phyloP scores from a whole-genome alignment of 352 stramenopile genomes.

The Pythium oligandrum region DNA sequence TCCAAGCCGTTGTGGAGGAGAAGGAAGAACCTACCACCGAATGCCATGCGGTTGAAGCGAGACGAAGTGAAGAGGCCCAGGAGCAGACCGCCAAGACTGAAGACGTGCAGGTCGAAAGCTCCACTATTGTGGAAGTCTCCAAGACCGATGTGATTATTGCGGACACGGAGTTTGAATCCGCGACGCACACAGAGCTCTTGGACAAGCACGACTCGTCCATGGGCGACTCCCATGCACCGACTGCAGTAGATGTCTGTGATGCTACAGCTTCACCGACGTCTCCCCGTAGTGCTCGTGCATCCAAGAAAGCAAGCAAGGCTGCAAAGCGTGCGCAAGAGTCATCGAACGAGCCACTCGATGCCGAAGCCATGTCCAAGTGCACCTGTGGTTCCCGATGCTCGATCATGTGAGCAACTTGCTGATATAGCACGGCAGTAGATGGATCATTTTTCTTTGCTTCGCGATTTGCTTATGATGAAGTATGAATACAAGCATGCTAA shows the following conservation, averaged over 20 bases:
- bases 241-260: conserved; percentile 8
- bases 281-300: conserved; percentile 6
- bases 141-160: no score
- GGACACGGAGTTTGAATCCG: conserved; percentile 13
- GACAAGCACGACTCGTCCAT: conserved; percentile 29
- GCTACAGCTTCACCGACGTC: conserved; percentile 1
- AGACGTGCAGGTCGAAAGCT: no score
- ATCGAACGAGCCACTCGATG: conserved; percentile 41
- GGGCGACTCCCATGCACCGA: conserved; percentile 17
- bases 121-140: no score
- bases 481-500: conserved; percentile 3
- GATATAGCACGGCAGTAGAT: not conserved
- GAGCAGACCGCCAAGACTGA: no score
- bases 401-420: conserved; percentile 48
- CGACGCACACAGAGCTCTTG: conserved; percentile 17
- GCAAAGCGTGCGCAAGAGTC: conserved; percentile 9
- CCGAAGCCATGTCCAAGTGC: conserved; percentile 64
- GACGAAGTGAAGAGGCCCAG: no score
- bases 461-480: no score
- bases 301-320: conserved; percentile 15
- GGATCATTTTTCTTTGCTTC: conserved; percentile 2
- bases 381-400: conserved; percentile 48
- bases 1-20: no score
- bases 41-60: no score
- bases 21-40: no score